These are phyloP conservation scores for Fusarium stilboides DNA, from an alignment of 2,329 filamentous ascomycete genomes.

Conservation along the genomic window DNA sequence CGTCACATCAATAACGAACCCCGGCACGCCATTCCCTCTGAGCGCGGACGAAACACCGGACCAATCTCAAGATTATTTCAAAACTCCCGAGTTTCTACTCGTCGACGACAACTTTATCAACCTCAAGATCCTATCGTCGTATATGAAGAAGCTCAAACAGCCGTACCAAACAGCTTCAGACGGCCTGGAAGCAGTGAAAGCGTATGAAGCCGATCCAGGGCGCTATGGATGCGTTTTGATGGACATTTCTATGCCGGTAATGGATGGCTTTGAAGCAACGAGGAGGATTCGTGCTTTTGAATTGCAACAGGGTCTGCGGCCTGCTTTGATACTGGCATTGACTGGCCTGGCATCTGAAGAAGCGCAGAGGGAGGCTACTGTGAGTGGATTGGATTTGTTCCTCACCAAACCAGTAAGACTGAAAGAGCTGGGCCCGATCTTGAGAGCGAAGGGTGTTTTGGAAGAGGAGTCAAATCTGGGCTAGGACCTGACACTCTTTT, in stretches of 20 bases:
- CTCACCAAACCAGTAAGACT: slow-evolving; percentile 68
- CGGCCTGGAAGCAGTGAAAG: slow-evolving; percentile 54
- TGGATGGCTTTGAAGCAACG: slow-evolving; percentile 68
- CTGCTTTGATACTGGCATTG: slow-evolving; percentile 66
- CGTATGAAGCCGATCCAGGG: slow-evolving; percentile 44
- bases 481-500: neutral
- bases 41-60: slow-evolving; percentile 30
- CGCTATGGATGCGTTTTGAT: slow-evolving; percentile 56
- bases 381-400: slow-evolving; percentile 68
- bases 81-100: slow-evolving; percentile 50
- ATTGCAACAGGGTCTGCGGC: slow-evolving; percentile 57
- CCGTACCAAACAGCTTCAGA: slow-evolving; percentile 53
- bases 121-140: slow-evolving; percentile 53
- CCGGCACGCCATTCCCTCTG: slow-evolving; percentile 17
- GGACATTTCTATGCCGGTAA: slow-evolving; percentile 72
- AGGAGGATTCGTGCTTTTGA: slow-evolving; percentile 66
- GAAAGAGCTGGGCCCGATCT: slow-evolving; percentile 54
- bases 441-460: slow-evolving; percentile 36
- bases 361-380: slow-evolving; percentile 67
- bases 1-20: neutral
- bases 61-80: slow-evolving; percentile 10
- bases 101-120: slow-evolving; percentile 62
- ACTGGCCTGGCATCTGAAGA: slow-evolving; percentile 66
- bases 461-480: slow-evolving; percentile 31
- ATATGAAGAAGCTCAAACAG: slow-evolving; percentile 55